Conservation (phyloP, 192 early-diverging fungal species). For the Mortierella alpina region DNA sequence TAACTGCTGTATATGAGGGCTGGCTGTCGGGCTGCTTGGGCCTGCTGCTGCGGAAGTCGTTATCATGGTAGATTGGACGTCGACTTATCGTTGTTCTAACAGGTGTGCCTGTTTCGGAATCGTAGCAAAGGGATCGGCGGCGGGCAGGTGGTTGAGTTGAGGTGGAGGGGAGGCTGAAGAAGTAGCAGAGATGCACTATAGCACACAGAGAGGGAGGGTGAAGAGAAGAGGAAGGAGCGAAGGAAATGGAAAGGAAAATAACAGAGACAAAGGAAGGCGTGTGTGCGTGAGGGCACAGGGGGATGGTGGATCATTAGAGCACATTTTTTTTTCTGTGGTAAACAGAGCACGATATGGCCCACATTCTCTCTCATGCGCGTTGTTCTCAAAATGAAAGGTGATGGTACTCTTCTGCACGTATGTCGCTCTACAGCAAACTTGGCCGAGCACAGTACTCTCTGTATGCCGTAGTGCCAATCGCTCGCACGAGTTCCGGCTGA, state of each 20-base stretch:
- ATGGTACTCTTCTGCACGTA: no score
- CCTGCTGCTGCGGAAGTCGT: constrained; percentile 32
- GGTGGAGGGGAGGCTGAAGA: constrained; percentile 14
- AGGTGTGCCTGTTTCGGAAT: no score
- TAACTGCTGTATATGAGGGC: constrained; percentile 21
- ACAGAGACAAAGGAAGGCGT: background rate
- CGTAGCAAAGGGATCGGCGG: no score
- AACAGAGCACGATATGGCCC: background rate
- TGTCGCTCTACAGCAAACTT: no score
- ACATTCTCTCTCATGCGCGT: background rate
- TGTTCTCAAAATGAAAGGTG: background rate
- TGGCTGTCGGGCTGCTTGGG: background rate
- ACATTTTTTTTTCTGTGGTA: background rate
- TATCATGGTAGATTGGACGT: constrained; percentile 15
- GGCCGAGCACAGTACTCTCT: no score
- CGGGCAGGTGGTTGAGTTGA: background rate
- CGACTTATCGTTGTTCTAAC: no score
- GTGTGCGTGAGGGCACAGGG: background rate
- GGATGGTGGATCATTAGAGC: background rate
- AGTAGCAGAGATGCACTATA: background rate
- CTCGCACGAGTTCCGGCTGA: no score
- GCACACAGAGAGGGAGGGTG: background rate
- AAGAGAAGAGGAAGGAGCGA: background rate
- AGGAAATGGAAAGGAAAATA: background rate
- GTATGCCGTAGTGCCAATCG: no score